Base-by-base conservation (phyloP, 306 rosid genomes). In the Urtica urens region DNA sequence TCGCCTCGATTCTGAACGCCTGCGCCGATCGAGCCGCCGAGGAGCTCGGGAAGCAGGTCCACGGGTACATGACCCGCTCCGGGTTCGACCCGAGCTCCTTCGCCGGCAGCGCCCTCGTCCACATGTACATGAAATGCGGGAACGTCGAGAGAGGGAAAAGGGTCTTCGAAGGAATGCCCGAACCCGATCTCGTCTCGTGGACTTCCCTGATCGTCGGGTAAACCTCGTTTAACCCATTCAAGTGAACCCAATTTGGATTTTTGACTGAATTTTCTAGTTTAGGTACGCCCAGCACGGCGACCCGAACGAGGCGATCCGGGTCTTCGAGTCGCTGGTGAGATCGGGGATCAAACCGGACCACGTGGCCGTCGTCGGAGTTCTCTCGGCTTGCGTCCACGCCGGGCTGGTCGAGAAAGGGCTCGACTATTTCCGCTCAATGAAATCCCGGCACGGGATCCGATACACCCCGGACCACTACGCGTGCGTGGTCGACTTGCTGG, bases 311-410 rank as follows among this genome's bases (percentile, higher is more conserved):
- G 54, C 39, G 12, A 38, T 49, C 30, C 22, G 20, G 23, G 33
- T 49, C 13, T 49, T 49, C 2, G 38, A 49, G 12, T 15, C 12
- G 39, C 7, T 49, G 21, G 38, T 29, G 23, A 29, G 30, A 7
- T 27, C 54, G 10, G 54, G 54, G 4, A 49, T 16, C 17, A 27
- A 49, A 39, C 54, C 24, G 8, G 54, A 49, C 19, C 54, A 28
- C 20, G 54, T 49, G 10, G 12, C 38, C 30, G 28, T 49, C 30
- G 54, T 49, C 9, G 54, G 54, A 3, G 28, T 49, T 29, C 54
- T 49, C 20, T 49, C 39, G 15, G 39, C 54, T 49, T 49, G 54
- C 19, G 19, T 39, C 30, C 54, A 49, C 19, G 54, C 39, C 20
- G 54, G 54, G 9, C 5, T 49, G 30, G 54, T 49, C 30, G 26